A percentile compares a stretch with the other conserved stretches of the same genome.
These are phyloP conservation scores for Cladophialophora exuberans DNA, from an alignment of 2,329 filamentous ascomycete species.

Conservation along the genomic window DNA sequence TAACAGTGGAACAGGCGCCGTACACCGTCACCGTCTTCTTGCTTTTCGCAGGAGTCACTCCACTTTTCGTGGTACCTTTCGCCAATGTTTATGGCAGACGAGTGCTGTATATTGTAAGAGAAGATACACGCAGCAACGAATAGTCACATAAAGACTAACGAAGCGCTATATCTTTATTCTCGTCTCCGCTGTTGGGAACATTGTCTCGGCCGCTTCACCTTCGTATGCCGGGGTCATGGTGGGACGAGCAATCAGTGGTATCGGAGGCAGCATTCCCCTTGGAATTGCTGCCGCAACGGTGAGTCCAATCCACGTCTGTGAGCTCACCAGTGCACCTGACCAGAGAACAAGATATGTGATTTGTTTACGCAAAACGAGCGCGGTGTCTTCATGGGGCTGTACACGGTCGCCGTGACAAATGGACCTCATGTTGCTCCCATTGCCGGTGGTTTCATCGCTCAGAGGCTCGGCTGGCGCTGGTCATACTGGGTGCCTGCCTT, in stretches of 20 bases:
- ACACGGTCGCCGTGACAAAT: slow-evolving; percentile 6
- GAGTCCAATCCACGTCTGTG: too few relatives aligned
- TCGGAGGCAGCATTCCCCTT: slow-evolving; percentile 3
- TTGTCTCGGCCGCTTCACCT: not conserved
- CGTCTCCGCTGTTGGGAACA: not conserved
- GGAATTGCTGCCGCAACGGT: slow-evolving; percentile 4
- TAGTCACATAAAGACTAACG: too few relatives aligned
- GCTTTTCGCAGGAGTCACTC: slow-evolving; percentile 23
- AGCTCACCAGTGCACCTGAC: too few relatives aligned
- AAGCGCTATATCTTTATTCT: not conserved
- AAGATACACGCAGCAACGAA: too few relatives aligned
- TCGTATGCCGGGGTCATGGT: not conserved
- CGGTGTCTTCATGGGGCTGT: slow-evolving; percentile 6
- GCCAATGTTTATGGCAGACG: slow-evolving; percentile 9
- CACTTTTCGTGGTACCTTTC: slow-evolving; percentile 2
- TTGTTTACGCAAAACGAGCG: slow-evolving; percentile 3
- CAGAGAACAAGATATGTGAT: slow-evolving; percentile 1
- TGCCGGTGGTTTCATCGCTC: slow-evolving; percentile 3
- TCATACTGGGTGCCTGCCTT: slow-evolving; percentile 3
- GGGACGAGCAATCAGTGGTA: slow-evolving; percentile 1
- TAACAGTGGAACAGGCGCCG: slow-evolving; percentile 36
- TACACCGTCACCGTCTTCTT: slow-evolving; percentile 41
- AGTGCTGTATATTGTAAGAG: slow-evolving; percentile 4
- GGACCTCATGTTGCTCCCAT: slow-evolving; percentile 6
- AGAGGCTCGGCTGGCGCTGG: slow-evolving; percentile 6